Evolutionary conservation across 148 eudicot genomes (phyloP).

Genomic region (Persicaria maculosa): DNA sequence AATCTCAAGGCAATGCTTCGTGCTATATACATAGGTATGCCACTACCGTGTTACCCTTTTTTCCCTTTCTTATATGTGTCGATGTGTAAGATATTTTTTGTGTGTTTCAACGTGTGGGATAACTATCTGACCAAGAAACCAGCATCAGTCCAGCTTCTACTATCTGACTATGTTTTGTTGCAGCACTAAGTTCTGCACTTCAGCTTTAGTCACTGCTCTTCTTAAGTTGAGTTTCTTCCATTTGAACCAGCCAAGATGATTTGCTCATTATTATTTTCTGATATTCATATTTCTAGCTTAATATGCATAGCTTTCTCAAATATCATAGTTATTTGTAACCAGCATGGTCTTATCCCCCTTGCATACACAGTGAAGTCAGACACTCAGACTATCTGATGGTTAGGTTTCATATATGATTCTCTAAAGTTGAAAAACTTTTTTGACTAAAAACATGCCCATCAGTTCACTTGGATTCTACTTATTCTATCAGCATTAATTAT

Average conservation of each 20-base stretch:
- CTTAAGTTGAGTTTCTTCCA: neutral
- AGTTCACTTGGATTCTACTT: neutral
- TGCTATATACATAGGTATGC: slow-evolving; percentile 85
- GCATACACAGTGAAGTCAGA: neutral
- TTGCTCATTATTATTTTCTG: neutral
- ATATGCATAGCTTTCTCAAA: neutral
- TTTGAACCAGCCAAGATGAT: neutral
- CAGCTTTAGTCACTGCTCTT: neutral
- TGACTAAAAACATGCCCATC: neutral
- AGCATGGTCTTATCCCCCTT: neutral
- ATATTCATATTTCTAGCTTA: neutral
- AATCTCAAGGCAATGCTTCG: slow-evolving; percentile 94
- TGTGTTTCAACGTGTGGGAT: too few species aligned
- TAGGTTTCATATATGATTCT: neutral
- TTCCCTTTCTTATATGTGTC: neutral
- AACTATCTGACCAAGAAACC: too few species aligned
- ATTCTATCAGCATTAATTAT: neutral
- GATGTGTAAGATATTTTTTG: too few species aligned
- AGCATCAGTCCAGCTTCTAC: too few species aligned
- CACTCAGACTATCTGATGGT: too few species aligned
- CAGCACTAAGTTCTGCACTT: neutral
- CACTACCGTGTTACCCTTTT: slow-evolving; percentile 5
- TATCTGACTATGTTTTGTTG: neutral
- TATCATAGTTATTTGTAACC: neutral
- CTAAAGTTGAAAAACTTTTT: neutral